Base-by-base conservation (phyloP, 306 rosid species). In the Luffa acutangula region DNA sequence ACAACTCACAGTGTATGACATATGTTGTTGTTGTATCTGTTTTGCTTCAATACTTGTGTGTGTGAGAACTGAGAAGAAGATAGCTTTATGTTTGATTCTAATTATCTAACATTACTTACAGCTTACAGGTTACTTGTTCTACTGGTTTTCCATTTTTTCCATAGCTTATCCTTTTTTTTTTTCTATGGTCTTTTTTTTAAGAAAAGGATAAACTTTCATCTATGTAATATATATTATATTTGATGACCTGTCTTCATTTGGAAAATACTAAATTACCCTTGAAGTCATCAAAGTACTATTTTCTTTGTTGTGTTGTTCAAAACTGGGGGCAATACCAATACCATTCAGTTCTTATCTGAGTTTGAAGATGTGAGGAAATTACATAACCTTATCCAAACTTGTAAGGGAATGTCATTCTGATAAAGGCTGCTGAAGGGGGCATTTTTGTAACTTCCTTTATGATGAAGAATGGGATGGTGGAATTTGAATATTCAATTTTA, bases 31-130 rank as follows among this genome's bases (percentile, higher is more conserved):
- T 69, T 62, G 84, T 79, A 81, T 81, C 73, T 81, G 81, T 39
- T 84, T 60, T 14, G 78, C 84, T 80, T 84, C 80, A 70, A 58
- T 86, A 80, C 58, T 67, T 70, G 81, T 63, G 85, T 80, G 84
- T 81, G 75, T 64, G 11, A 25, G 7, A 67, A 80, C n/a, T 70
- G 76, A 43, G 7, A 67, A 80, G 79, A 73, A 81, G 59, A 48
- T 57, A 77, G 70, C 8, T 77, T 46, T 71, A 71, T 25, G 60
- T 73, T 48, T 54, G 42, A 37, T 76, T 76, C 66, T 76, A 56
- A 54, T 56, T 54, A 37, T 76, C 79, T 76, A 76, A 76, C 79
- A 37, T 56, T 76, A 76, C 52, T 54, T 76, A 15, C 12, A 76
- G 12, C 6, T 76, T 76, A 17, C 43, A 76, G 20, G 9, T 41